Conservation (phyloP, 257 asterid genomes). For the Haberlea rhodopensis region DNA sequence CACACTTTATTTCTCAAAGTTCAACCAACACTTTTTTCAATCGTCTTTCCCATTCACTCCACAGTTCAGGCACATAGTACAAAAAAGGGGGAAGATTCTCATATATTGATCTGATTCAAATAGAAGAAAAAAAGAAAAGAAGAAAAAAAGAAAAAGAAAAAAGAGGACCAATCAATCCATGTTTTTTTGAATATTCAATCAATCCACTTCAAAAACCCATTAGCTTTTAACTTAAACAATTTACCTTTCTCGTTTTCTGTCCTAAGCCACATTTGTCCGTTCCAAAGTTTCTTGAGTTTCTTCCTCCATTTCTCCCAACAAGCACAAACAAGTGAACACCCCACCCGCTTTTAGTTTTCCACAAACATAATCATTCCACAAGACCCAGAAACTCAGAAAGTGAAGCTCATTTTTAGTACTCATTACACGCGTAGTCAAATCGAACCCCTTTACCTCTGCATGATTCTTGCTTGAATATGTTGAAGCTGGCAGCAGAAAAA, state of each 20-base stretch:
- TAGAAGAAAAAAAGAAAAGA: no score
- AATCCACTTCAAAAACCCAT: conserved; percentile 31
- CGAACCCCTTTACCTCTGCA: conserved; percentile 28
- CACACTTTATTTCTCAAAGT: conserved; percentile 6
- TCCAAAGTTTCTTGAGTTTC: neutral
- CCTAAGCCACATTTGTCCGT: conserved; percentile 39
- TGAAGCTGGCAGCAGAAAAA: conserved; percentile 58
- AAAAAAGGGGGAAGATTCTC: conserved; percentile 44
- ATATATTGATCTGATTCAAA: conserved; percentile 27
- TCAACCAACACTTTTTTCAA: conserved; percentile 7
- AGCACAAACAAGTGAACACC: conserved; percentile 22
- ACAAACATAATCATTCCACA: conserved; percentile 48
- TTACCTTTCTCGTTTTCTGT: conserved; percentile 44
- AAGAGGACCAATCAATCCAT: conserved; percentile 17
- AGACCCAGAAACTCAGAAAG: conserved; percentile 35
- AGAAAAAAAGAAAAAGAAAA: conserved; percentile 30
- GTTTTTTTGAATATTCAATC: no score
- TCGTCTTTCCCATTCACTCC: conserved; percentile 10
- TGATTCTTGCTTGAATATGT: conserved; percentile 39
- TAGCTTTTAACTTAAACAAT: conserved; percentile 20
- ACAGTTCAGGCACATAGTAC: conserved; percentile 20
- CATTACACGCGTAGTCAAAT: conserved; percentile 20
- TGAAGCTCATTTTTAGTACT: conserved; percentile 22
- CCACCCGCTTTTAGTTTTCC: conserved; percentile 33
- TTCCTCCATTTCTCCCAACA: conserved; percentile 16